Base-by-base conservation (phyloP, 441 rosid species). In the Geranium incanum region DNA sequence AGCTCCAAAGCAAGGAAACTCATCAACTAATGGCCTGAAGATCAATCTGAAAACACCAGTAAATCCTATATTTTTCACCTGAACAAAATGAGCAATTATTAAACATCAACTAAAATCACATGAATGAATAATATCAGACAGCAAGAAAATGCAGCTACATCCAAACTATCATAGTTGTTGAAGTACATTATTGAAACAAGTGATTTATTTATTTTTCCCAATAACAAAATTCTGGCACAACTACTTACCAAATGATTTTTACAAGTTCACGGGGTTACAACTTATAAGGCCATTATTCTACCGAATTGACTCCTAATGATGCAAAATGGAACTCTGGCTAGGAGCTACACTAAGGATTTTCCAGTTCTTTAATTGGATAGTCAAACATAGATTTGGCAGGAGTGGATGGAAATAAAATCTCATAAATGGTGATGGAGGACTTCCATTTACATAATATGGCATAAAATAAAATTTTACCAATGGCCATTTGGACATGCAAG, bases 1-100 rank as follows among this genome's bases (percentile, higher is more conserved):
- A 78, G 99, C 99, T 84, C 96, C 98, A 81, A 95, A 95, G 79
- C 99, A 87, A 69, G 99, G 99, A 73, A 95, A 84, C 68, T 95
- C 98, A 19, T 85, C 89, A 79, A 93, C 98, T 50, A 93, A 80
- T 65, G 99, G 99, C 83, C 85, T 93, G 82, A 95, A 93, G 75
- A 95, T 89, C 78, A 95, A 89, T 87, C 98, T 91, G 87, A 95
- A 95, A 82, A 95, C 93, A 84, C 99, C 98, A 71, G 97, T 86
- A 82, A 90, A 95, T 80, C 87, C 96, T 83, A 91, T 84, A 79
- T 92, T 81, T 84, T 92, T 92, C 75, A 95, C 99, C 98, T 95
- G 77, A 66, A 28, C 64, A 71, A 18, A 84, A 78, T 77, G 68
- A 68, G 67, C 39, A 74, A 64, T 18, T 68, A 67, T 19, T 3